Evolutionary conservation across 148 eudicot genomes (phyloP).

Genomic region (Bassia scoparia): DNA sequence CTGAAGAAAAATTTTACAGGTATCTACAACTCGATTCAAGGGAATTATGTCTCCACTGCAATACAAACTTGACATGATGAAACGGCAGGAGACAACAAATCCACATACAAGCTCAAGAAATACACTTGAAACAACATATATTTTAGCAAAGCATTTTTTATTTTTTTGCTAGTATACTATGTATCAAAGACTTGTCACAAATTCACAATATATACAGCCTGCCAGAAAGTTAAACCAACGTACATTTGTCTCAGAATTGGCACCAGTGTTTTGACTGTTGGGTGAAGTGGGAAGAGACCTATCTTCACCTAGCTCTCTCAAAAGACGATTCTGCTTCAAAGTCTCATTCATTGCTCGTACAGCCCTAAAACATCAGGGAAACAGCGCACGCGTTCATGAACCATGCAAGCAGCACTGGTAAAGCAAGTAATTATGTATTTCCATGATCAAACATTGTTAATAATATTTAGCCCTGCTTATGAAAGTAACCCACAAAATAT

Average conservation of each 20-base stretch:
- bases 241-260: constrained; percentile 52
- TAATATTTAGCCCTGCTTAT: too few relatives aligned
- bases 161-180: too few relatives aligned
- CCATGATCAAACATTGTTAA: too few relatives aligned
- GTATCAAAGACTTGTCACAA: not conserved
- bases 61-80: too few relatives aligned
- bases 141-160: too few relatives aligned
- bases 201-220: not conserved
- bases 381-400: too few relatives aligned
- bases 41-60: too few relatives aligned
- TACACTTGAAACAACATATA: too few relatives aligned
- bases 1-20: too few relatives aligned
- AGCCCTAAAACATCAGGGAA: constrained; percentile 42
- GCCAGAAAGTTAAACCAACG: constrained; percentile 22
- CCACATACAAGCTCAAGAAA: not conserved
- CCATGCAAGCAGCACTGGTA: too few relatives aligned
- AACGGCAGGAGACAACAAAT: too few relatives aligned
- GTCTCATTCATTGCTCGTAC: constrained; percentile 98
- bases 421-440: not conserved
- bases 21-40: not conserved
- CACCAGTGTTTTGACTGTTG: constrained; percentile 33
- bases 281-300: constrained; percentile 52
- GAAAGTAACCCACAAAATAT: too few relatives aligned
- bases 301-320: constrained; percentile 64
- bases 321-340: constrained; percentile 80